Conservation (phyloP, 352 stramenopile species). For the Phytophthora pseudosyringae region DNA sequence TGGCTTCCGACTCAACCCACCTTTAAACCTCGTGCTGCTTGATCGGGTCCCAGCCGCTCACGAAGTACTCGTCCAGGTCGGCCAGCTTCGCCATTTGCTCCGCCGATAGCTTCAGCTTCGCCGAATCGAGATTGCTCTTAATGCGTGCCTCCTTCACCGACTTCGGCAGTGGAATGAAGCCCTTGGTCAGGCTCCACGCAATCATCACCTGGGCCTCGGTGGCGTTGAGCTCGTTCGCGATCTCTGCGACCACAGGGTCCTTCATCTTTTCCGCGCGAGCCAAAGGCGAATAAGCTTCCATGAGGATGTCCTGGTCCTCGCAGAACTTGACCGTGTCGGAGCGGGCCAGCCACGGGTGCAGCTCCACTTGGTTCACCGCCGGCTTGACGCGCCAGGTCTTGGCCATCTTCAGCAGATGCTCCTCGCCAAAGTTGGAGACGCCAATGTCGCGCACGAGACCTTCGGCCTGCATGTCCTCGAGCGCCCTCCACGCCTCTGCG, state of each 20-base stretch:
- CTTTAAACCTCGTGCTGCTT: constrained; percentile 13
- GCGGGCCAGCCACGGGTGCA: constrained; percentile 10
- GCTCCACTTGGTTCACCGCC: constrained; percentile 15
- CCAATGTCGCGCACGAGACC: constrained; percentile 84
- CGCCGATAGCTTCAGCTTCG: constrained; percentile 1
- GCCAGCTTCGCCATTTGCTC: constrained; percentile 8
- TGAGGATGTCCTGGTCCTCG: constrained; percentile 6
- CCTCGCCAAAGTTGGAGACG: constrained; percentile 89
- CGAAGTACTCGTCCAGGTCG: constrained; percentile 8
- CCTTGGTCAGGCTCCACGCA: constrained; percentile 13
- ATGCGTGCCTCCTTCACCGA: constrained; percentile 6
- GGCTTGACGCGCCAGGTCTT: constrained; percentile 13
- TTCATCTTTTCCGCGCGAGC: constrained; percentile 5
- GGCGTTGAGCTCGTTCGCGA: constrained; percentile 9
- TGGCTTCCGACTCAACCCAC: background rate
- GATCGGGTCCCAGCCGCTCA: constrained; percentile 7
- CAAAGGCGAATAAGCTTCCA: constrained; percentile 12
- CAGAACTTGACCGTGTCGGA: constrained; percentile 8
- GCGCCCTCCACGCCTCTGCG: constrained; percentile 56
- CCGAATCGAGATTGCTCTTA: constrained; percentile 6
- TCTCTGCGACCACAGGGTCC: constrained; percentile 4
- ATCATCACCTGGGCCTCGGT: constrained; percentile 14
- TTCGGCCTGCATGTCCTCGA: constrained; percentile 52
- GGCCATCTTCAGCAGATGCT: constrained; percentile 7
- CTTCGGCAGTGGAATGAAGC: constrained; percentile 13